Percentiles rank a stretch among this genome's conserved stretches.
These are phyloP conservation scores for Chaetothyriales sp. DNA, from an alignment of 2,329 filamentous ascomycete genomes.

Conservation along the genomic window DNA sequence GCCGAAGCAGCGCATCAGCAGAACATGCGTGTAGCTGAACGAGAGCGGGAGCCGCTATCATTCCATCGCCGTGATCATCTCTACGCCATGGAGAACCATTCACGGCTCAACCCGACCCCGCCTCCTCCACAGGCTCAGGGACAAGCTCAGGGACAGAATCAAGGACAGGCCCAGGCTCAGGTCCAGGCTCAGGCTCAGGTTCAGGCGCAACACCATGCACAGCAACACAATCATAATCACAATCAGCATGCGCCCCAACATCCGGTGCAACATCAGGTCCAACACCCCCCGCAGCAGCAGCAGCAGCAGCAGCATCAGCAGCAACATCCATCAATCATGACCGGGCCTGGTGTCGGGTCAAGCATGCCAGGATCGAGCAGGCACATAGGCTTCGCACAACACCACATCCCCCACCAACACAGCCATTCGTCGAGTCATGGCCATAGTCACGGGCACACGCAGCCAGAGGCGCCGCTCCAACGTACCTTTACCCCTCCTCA, in stretches of 20 bases:
- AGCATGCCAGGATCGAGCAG: neutral
- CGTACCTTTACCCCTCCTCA: neutral
- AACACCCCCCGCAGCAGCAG: neutral
- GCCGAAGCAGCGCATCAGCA: slow-evolving; percentile 5
- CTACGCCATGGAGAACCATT: neutral
- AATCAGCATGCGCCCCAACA: too few species aligned
- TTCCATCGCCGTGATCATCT: neutral
- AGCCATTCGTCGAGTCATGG: neutral
- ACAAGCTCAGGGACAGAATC: slow-evolving; percentile 1
- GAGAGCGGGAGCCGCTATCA: slow-evolving; percentile 3
- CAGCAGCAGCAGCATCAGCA: neutral
- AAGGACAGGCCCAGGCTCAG: slow-evolving; percentile 1
- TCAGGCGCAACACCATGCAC: slow-evolving; percentile 3
- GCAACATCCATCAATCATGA: neutral
- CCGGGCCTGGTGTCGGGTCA: neutral
- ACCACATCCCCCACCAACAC: neutral
- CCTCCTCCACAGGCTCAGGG: neutral
- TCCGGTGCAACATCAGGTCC: neutral
- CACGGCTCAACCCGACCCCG: neutral
- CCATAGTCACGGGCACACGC: neutral
- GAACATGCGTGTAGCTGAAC: neutral
- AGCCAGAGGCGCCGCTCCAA: neutral
- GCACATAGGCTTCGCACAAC: neutral
- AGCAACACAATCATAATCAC: slow-evolving; percentile 1
- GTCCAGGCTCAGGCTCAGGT: too few species aligned